These are phyloP conservation scores for Nyctanthes arbortristis DNA, from an alignment of 257 asterid species.

Conservation along the genomic window DNA sequence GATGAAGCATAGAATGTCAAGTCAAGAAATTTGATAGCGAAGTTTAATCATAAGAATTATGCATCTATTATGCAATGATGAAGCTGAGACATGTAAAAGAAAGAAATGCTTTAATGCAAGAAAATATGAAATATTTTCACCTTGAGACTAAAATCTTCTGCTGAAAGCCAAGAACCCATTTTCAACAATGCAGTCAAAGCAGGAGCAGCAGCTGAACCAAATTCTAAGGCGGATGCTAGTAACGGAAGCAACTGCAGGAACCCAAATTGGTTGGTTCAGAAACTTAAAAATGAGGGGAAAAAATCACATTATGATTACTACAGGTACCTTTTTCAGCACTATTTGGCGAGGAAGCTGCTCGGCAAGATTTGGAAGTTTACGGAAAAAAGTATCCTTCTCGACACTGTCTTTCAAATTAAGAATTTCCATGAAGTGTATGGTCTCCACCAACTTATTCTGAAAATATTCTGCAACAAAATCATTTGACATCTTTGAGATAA, in stretches of 20 bases:
- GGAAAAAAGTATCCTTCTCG: slow-evolving; percentile 95
- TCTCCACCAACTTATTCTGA: slow-evolving; percentile 94
- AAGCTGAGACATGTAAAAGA: slow-evolving; percentile 20
- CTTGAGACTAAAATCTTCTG: slow-evolving; percentile 81
- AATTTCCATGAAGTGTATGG: slow-evolving; percentile 97
- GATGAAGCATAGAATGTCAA: slow-evolving; percentile 10
- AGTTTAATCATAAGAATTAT: slow-evolving; percentile 22
- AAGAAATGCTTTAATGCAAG: slow-evolving; percentile 13
- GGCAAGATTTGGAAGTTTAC: slow-evolving; percentile 91
- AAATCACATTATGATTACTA: slow-evolving; percentile 42
- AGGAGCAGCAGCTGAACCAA: slow-evolving; percentile 98
- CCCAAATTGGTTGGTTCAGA: slow-evolving; percentile 19
- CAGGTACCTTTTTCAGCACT: slow-evolving; percentile 85
- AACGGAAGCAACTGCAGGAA: slow-evolving; percentile 83
- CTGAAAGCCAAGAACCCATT: slow-evolving; percentile 85
- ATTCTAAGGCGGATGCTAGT: slow-evolving; percentile 92
- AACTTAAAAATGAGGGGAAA: slow-evolving; percentile 17
- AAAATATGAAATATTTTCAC: slow-evolving; percentile 39
- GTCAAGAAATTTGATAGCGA: slow-evolving; percentile 2
- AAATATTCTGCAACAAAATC: slow-evolving; percentile 77
- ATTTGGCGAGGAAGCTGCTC: slow-evolving; percentile 97
- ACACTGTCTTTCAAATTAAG: slow-evolving; percentile 97
- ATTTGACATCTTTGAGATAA: slow-evolving; percentile 29
- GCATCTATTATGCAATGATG: not conserved
- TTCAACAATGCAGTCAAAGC: slow-evolving; percentile 94